These are phyloP conservation scores for Talaromyces pinophilus DNA, from an alignment of 2,329 filamentous ascomycete genomes.

Conservation along the genomic window DNA sequence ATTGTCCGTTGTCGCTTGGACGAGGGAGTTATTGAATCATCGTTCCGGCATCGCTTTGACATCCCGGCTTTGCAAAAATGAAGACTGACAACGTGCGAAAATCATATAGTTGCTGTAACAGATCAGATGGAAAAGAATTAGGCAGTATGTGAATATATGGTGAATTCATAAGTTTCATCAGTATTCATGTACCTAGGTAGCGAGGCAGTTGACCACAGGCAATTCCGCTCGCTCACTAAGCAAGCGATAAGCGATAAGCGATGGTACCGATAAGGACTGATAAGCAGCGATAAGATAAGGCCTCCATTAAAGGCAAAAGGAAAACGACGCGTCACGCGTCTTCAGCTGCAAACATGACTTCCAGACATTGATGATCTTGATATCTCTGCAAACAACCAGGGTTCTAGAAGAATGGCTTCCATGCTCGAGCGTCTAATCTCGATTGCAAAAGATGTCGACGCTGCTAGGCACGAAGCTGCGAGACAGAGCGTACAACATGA, in stretches of 20 bases:
- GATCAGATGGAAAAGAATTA: neutral
- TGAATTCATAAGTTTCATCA: neutral
- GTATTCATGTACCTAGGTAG: neutral
- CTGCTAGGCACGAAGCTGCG: neutral
- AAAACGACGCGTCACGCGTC: constrained; percentile 19
- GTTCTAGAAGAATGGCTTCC: neutral
- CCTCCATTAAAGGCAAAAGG: neutral
- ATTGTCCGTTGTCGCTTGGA: constrained; percentile 49
- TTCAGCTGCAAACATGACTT: neutral
- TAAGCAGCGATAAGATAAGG: constrained; percentile 21
- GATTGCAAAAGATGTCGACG: neutral
- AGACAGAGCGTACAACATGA: neutral
- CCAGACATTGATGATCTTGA: neutral
- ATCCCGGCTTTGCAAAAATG: constrained; percentile 26
- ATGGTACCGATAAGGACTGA: neutral
- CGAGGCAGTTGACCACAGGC: neutral
- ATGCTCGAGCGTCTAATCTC: neutral
- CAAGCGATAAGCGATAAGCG: constrained; percentile 11
- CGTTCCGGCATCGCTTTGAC: constrained; percentile 36
- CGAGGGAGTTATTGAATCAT: constrained; percentile 28
- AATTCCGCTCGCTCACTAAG: neutral
- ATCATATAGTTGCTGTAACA: neutral
- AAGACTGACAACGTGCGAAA: neutral
- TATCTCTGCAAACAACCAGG: neutral
- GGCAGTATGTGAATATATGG: neutral